Base-by-base conservation (phyloP, 139 green algal genomes). In the Gonium pectorale region DNA sequence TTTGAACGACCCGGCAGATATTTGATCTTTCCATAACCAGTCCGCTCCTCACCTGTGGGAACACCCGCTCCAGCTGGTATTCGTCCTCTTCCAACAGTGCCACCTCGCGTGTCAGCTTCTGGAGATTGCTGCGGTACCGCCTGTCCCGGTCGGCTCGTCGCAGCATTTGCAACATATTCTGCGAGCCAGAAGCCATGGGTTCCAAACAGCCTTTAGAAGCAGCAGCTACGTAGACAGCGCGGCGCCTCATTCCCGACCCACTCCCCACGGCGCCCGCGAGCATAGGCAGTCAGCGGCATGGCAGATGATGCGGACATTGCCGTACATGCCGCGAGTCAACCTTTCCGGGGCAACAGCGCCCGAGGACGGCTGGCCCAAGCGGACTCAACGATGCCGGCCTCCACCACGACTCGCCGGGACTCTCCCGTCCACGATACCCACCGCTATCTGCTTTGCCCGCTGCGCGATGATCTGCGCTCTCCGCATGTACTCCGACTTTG, bases 31-130 rank as follows among this genome's bases (percentile, higher is more conserved):
- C 43, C 27, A 71, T 26, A 35, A 59, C 24, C n/a, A 38, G 17
- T 19, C 38, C 1, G 38, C 8, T 7, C 17, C 56, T 5, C 40
- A 82, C 94, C 93, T 97, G 95, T 17, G 97, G 97, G 81, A 94
- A 99, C 31, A 97, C 90, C 59, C 91, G 78, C 66, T 96, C 93
- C 64, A 99, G 92, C 75, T 94, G 87, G 40, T 90, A 81, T 72
- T 98, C 90, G 35, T 99, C 96, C 60, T 98, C 94, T 87, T 99
- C 97, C 69, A 99, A 86, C 71, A 94, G 64, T 21, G 95, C 31
- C 73, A 99, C 79, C 91, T 98, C 90, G 19, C 91, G 84, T 59
- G 97, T 85, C 22, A 99, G 84, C 64, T 89, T 88, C 43, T 89
- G 88, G 46, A 95, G 88, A 49, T 98, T 95, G 51, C 75, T 87